phyloP scores from a whole-genome alignment of 169 alveolate genomes.

The Plasmodium coatneyi region DNA sequence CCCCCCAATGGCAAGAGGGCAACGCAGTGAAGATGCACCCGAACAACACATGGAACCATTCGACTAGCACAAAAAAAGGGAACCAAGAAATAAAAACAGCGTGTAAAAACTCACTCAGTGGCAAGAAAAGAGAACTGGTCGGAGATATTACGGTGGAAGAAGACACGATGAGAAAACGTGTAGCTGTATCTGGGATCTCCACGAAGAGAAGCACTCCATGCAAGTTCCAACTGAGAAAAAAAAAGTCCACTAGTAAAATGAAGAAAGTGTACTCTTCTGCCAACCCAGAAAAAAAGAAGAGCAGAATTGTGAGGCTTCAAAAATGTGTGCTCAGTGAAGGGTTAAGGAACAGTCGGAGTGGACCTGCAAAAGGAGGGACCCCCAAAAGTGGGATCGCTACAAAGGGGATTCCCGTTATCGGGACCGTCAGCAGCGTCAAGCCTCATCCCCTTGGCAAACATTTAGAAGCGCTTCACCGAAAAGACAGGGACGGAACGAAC shows the following conservation, averaged over 20 bases:
- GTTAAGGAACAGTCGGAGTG: background rate
- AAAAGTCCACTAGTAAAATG: background rate
- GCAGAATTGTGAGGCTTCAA: background rate
- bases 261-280: background rate
- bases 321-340: background rate
- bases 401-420: no score
- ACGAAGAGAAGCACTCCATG: background rate
- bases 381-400: background rate
- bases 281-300: conserved; percentile 7
- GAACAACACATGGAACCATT: background rate
- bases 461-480: background rate
- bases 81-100: background rate
- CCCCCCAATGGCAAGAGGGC: background rate
- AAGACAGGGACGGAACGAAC: background rate
- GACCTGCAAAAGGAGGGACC: background rate
- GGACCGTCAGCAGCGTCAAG: background rate
- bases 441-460: background rate
- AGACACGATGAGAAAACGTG: background rate
- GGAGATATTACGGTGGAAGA: background rate
- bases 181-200: background rate
- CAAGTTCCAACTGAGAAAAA: background rate
- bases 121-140: background rate
- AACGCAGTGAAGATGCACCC: background rate
- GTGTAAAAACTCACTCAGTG: background rate
- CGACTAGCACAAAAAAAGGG: background rate